Evolutionary conservation across 129 eudicot species (phyloP).

Genomic region (Helianthus annuus): HanXRQr2.0-SUNRISE NC_035444.2:154920981-154921480

Average conservation of each 20-base stretch:
- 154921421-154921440: no score
- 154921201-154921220: conserved; percentile 31
- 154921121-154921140: conserved; percentile 45
- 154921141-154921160: conserved; percentile 15
- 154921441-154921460: no score
- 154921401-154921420: no score
- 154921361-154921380: no score
- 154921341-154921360: no score
- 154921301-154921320: not conserved
- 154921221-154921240: conserved; percentile 28
- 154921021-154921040: conserved; percentile 26
- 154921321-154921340: no score
- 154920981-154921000: no score
- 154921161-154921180: conserved; percentile 8
- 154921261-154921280: no score
- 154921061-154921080: conserved; percentile 40
- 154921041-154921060: conserved; percentile 42
- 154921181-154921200: conserved; percentile 1
- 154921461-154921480: no score
- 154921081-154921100: conserved; percentile 37
- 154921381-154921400: no score
- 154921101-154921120: conserved; percentile 34
- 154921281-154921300: no score
- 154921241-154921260: conserved; percentile 43
- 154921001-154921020: no score